These are phyloP conservation scores for Colletotrichum karsti DNA, from an alignment of 2,329 filamentous ascomycete genomes.

Conservation along the genomic window DNA sequence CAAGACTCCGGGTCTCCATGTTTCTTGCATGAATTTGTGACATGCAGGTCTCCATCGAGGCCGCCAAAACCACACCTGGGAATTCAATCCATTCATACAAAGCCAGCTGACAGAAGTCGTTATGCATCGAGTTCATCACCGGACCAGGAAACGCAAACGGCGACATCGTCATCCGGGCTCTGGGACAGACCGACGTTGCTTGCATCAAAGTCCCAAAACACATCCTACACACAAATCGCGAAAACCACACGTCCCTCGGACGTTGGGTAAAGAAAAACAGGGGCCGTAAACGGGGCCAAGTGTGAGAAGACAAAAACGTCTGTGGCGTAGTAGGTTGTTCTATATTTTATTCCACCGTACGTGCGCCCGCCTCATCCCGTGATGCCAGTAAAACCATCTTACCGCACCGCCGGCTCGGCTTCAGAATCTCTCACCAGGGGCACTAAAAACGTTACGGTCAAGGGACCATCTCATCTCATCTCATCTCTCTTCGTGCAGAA, in stretches of 20 bases:
- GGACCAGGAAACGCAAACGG: neutral
- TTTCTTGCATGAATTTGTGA: neutral
- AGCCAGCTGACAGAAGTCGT: neutral
- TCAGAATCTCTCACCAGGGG: slow-evolving; percentile 4
- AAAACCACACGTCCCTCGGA: slow-evolving; percentile 26
- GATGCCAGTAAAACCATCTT: neutral
- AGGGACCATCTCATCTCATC: neutral
- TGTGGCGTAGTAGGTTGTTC: neutral
- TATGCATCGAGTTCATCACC: neutral
- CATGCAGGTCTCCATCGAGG: slow-evolving; percentile 1
- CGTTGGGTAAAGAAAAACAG: neutral
- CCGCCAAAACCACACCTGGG: neutral
- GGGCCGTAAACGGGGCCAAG: neutral
- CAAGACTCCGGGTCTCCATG: neutral
- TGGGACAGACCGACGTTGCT: neutral
- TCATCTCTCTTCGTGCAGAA: too few species aligned
- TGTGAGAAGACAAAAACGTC: neutral
- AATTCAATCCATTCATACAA: neutral
- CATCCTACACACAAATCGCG: slow-evolving; percentile 8
- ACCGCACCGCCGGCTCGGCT: slow-evolving; percentile 14
- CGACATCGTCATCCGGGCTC: neutral
- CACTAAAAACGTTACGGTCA: too few species aligned
- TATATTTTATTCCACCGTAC: neutral
- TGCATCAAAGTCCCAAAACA: neutral
- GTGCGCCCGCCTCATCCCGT: too few species aligned